These are phyloP conservation scores for Earliella scabrosa DNA, from an alignment of 1,284 basidiomycete genomes.

Conservation along the genomic window DNA sequence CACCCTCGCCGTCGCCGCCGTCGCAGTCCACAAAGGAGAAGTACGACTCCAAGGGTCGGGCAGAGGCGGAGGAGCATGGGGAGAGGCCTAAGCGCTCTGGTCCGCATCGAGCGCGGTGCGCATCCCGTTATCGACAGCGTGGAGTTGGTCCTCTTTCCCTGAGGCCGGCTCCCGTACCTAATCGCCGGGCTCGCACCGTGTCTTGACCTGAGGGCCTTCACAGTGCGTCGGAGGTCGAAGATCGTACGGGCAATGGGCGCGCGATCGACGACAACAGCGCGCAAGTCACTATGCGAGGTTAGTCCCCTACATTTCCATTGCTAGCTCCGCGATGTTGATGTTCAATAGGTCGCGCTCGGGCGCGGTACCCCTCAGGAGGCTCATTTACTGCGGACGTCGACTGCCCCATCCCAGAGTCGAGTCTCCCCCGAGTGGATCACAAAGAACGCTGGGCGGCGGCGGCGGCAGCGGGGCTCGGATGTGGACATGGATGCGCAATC, in stretches of 20 bases:
- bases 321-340: no score
- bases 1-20: slow-evolving; percentile 31
- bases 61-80: slow-evolving; percentile 2
- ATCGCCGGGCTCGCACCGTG: no score
- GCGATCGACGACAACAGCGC: slow-evolving; percentile 16
- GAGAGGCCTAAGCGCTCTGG: slow-evolving; percentile 54
- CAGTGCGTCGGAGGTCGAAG: slow-evolving; percentile 27
- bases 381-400: no score
- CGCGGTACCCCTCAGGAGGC: no score
- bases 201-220: slow-evolving; percentile 6
- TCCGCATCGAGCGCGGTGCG: slow-evolving; percentile 66
- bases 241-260: slow-evolving; percentile 37
- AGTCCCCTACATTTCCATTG: background rate
- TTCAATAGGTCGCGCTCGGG: no score
- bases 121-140: slow-evolving; percentile 59
- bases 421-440: no score
- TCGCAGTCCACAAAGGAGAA: slow-evolving; percentile 19
- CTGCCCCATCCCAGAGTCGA: no score
- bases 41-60: slow-evolving; percentile 1
- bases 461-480: no score
- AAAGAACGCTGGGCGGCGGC: no score
- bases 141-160: slow-evolving; percentile 54
- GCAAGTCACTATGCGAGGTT: background rate
- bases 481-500: slow-evolving; percentile 13
- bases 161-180: background rate